These are phyloP conservation scores for Solanum acaule DNA, from an alignment of 257 asterid genomes.

Conservation along the genomic window DNA sequence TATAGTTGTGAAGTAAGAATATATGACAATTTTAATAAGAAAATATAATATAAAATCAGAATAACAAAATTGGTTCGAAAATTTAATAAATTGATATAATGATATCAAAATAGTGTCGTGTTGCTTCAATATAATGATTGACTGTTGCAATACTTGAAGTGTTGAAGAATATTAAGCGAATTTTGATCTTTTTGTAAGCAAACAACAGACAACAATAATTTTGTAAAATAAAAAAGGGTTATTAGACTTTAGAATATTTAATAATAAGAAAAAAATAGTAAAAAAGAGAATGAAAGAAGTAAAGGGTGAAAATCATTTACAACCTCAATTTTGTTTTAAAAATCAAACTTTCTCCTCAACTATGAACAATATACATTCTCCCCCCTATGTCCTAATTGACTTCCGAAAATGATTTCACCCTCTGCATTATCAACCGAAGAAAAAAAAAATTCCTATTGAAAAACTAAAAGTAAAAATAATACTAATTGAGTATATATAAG, in stretches of 20 bases:
- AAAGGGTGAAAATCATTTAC: neutral
- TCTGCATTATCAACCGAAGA: neutral
- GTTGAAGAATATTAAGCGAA: neutral
- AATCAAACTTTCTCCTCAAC: neutral
- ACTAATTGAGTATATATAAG: too few species aligned
- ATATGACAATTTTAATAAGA: neutral
- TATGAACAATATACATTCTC: neutral
- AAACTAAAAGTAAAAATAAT: too few species aligned
- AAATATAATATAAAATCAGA: too few species aligned
- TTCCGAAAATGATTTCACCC: neutral
- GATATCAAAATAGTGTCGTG: neutral
- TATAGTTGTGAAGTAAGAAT: neutral
- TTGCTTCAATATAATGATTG: neutral
- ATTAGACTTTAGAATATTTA: too few species aligned
- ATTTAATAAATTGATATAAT: too few species aligned
- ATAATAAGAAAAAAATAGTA: too few species aligned
- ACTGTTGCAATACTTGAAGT: neutral
- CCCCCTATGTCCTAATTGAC: neutral
- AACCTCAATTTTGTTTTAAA: too few species aligned
- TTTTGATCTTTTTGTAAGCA: neutral
- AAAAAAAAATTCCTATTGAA: too few species aligned
- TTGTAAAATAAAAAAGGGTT: too few species aligned
- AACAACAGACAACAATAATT: too few species aligned
- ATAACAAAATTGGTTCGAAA: too few species aligned
- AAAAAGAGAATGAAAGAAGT: neutral